A percentile compares a stretch with the other conserved stretches of the same genome.
These are phyloP conservation scores for Lizonia empirigonia DNA, from an alignment of 2,329 filamentous ascomycete species.

Conservation along the genomic window DNA sequence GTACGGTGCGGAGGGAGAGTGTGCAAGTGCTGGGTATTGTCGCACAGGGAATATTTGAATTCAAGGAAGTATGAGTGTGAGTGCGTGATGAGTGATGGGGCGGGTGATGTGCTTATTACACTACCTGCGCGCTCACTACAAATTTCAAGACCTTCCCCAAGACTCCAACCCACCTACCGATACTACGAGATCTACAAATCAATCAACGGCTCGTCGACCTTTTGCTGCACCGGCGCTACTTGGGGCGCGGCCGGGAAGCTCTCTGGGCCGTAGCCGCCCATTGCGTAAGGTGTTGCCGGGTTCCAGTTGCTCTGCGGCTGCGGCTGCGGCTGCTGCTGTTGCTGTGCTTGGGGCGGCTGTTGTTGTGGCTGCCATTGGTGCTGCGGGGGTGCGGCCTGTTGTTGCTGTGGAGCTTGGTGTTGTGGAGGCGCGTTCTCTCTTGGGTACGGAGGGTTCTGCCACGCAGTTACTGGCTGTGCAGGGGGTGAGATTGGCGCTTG, in stretches of 20 bases:
- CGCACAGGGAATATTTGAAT: no score
- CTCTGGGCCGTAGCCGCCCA: slow-evolving; percentile 50
- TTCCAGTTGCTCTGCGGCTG: slow-evolving; percentile 45
- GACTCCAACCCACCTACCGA: neutral
- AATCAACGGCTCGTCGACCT: slow-evolving; percentile 77
- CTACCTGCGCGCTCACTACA: no score
- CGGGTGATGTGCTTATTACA: no score
- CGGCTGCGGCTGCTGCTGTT: slow-evolving; percentile 30
- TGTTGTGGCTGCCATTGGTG: slow-evolving; percentile 29
- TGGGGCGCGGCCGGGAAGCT: slow-evolving; percentile 70
- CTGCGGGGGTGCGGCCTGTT: slow-evolving; percentile 19
- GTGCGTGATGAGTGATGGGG: no score
- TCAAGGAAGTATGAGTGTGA: no score
- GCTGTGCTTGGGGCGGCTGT: slow-evolving; percentile 31
- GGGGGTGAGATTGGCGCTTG: slow-evolving; percentile 42
- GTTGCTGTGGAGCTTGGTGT: slow-evolving; percentile 15
- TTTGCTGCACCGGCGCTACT: slow-evolving; percentile 52
- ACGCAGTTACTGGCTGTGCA: slow-evolving; percentile 36
- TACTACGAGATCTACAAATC: slow-evolving; percentile 62
- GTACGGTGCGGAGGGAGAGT: no score
- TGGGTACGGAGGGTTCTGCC: slow-evolving; percentile 42
- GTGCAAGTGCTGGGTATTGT: no score
- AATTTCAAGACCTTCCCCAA: no score
- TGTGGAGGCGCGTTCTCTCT: slow-evolving; percentile 36
- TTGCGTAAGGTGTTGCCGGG: slow-evolving; percentile 45